These are phyloP conservation scores for Rhodotorula toruloides DNA, from an alignment of 768 basidiomycete species.

Conservation along the genomic window DNA sequence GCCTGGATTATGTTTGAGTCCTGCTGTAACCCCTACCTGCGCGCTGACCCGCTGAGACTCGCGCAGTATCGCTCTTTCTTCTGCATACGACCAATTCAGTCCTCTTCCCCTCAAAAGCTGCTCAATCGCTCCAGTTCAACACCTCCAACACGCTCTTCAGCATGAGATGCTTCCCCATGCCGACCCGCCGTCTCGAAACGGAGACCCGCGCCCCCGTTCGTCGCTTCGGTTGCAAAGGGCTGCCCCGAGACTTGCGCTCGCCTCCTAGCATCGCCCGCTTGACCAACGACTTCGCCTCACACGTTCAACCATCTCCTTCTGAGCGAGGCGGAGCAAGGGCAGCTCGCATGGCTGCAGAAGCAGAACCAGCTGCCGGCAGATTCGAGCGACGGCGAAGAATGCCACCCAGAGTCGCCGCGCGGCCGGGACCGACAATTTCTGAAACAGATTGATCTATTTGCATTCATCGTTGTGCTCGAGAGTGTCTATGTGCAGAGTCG, in stretches of 20 bases:
- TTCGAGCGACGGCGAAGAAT: no score
- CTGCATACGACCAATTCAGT: background rate
- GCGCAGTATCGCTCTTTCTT: slow-evolving; percentile 12
- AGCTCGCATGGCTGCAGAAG: background rate
- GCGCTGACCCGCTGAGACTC: fast-evolving
- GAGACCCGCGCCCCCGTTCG: background rate
- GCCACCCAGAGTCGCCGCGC: no score
- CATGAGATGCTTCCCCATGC: slow-evolving; percentile 19
- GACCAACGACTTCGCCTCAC: no score
- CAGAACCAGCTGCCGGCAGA: slow-evolving; percentile 7
- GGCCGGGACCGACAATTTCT: no score
- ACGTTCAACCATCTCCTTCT: slow-evolving; percentile 6
- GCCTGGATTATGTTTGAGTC: background rate
- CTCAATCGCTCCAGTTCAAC: background rate
- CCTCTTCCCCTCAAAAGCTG: slow-evolving; percentile 23
- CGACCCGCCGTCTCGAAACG: no score
- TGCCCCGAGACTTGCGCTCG: slow-evolving; percentile 5
- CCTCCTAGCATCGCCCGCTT: background rate
- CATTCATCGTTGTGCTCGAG: no score
- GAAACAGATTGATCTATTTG: no score
- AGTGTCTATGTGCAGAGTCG: no score
- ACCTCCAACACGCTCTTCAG: slow-evolving; percentile 12
- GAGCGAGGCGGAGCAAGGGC: no score
- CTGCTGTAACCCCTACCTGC: background rate
- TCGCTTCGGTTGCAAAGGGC: background rate